Percentiles rank a stretch among this genome's conserved stretches.
These are phyloP conservation scores for Neonothopanus nambi DNA, from an alignment of 1,284 basidiomycete species.

Conservation along the genomic window DNA sequence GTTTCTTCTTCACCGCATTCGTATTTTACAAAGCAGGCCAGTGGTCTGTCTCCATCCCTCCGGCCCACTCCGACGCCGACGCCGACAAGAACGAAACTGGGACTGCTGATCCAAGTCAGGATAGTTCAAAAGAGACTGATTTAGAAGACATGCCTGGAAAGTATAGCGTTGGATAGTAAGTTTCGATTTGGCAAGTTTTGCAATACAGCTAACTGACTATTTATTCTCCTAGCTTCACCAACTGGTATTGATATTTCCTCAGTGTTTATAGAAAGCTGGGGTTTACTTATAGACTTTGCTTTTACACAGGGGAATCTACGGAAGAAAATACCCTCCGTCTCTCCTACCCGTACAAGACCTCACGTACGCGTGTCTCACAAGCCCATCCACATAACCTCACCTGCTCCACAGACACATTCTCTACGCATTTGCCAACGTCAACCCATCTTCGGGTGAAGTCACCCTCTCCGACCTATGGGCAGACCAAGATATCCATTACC, in stretches of 20 bases:
- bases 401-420: constrained; percentile 63
- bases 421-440: constrained; percentile 90
- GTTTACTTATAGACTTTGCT: background rate
- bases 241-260: constrained; percentile 51
- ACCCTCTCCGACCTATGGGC: constrained; percentile 89
- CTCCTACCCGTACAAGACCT: constrained; percentile 80
- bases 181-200: constrained; percentile 23
- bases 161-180: constrained; percentile 79
- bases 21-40: constrained; percentile 46
- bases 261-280: background rate
- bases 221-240: constrained; percentile 59
- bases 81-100: constrained; percentile 1
- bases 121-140: background rate
- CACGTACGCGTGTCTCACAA: constrained; percentile 56
- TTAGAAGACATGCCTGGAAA: constrained; percentile 46
- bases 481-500: constrained; percentile 87
- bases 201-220: constrained; percentile 5
- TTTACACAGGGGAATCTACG: constrained; percentile 86
- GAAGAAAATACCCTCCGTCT: constrained; percentile 82
- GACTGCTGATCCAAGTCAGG: background rate
- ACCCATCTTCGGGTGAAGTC: constrained; percentile 82
- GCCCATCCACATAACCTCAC: constrained; percentile 4
- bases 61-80: constrained; percentile 2
- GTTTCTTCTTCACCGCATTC: constrained; percentile 38
- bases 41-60: constrained; percentile 32